Percentiles rank a stretch among this genome's conserved stretches.
Evolutionary conservation across 805 yeast species (phyloP).

Genomic region (Metschnikowia kofuensis): DNA sequence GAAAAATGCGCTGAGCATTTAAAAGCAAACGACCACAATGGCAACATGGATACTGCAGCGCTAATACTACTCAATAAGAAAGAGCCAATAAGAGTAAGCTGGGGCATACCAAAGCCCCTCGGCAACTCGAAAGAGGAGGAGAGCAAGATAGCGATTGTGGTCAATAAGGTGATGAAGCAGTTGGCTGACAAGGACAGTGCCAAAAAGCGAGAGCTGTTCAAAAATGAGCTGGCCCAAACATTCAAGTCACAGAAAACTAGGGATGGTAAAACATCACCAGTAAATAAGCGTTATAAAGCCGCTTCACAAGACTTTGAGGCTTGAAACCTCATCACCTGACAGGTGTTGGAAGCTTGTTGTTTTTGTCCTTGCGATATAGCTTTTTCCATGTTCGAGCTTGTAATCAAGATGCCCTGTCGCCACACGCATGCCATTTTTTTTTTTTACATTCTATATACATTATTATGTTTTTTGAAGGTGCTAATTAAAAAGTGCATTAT

Average conservation of each 20-base stretch:
- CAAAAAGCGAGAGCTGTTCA: slow-evolving; percentile 1
- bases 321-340: neutral
- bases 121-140: slow-evolving; percentile 45
- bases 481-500: too few species aligned
- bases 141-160: slow-evolving; percentile 47
- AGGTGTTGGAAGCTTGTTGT: neutral
- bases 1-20: slow-evolving; percentile 36
- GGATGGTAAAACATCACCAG: neutral
- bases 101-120: slow-evolving; percentile 49
- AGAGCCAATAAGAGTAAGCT: slow-evolving; percentile 50
- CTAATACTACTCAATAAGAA: slow-evolving; percentile 28
- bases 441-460: neutral
- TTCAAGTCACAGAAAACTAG: neutral
- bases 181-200: slow-evolving; percentile 42
- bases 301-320: slow-evolving; percentile 13
- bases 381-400: neutral
- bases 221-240: neutral
- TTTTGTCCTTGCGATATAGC: neutral
- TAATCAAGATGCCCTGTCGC: too few species aligned
- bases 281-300: slow-evolving; percentile 9
- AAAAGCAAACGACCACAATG: slow-evolving; percentile 24
- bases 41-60: slow-evolving; percentile 29
- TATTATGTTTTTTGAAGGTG: neutral
- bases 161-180: slow-evolving; percentile 51
- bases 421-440: neutral